These are phyloP conservation scores for Hansenula lynferdii DNA, from an alignment of 1,139 yeast genomes.

Conservation along the genomic window DNA sequence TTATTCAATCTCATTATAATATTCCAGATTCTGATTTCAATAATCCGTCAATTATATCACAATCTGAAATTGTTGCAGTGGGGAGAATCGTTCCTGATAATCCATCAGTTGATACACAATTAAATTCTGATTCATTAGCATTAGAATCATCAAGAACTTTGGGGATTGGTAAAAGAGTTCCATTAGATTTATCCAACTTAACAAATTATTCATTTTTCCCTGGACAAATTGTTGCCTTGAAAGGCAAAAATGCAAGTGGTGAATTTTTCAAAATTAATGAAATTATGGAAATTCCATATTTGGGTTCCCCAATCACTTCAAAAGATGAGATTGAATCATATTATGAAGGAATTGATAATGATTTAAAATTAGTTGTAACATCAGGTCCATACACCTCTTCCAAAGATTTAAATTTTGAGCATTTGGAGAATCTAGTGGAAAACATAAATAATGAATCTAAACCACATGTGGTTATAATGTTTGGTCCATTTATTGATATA, in stretches of 20 bases:
- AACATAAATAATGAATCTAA: constrained; percentile 52
- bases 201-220: constrained; percentile 65
- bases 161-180: constrained; percentile 84
- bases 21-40: constrained; percentile 48
- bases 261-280: constrained; percentile 64
- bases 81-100: constrained; percentile 91
- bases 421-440: constrained; percentile 49
- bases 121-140: constrained; percentile 63
- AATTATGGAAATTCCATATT: constrained; percentile 56
- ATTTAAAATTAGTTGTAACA: constrained; percentile 41
- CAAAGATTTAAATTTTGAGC: constrained; percentile 38
- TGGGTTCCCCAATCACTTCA: constrained; percentile 68
- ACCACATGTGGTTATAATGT: constrained; percentile 69
- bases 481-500: constrained; percentile 85
- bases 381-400: constrained; percentile 59
- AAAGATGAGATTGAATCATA: constrained; percentile 41
- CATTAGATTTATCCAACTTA: constrained; percentile 49
- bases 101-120: constrained; percentile 48
- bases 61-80: constrained; percentile 66
- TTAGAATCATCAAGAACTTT: constrained; percentile 79
- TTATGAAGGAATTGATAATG: constrained; percentile 27
- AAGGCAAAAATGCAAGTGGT: constrained; percentile 88
- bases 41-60: constrained; percentile 77
- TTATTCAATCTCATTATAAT: constrained; percentile 43
- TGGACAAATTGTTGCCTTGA: constrained; percentile 82